Conservation (phyloP, 2,329 filamentous ascomycete genomes). For the Trichoderma citrinoviride region DNA sequence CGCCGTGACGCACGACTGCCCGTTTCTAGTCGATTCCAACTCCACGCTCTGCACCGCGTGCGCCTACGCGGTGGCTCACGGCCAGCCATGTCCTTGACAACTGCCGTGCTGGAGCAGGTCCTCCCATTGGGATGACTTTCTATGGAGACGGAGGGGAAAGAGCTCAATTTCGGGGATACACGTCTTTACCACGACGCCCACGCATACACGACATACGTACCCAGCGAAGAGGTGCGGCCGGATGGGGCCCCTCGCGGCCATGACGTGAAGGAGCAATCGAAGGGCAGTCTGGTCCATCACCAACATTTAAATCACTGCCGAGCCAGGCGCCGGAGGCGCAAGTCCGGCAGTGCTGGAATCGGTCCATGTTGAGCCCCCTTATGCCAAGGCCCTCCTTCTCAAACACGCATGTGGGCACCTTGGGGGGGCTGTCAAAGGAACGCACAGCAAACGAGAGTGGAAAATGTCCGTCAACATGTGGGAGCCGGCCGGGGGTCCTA, state of each 20-base stretch:
- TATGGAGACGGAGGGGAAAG: too few relatives aligned
- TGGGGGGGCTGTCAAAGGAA: neutral
- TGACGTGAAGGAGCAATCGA: neutral
- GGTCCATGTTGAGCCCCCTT: slow-evolving; percentile 2
- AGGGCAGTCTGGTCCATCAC: neutral
- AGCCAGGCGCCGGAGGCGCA: slow-evolving; percentile 5
- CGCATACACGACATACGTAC: too few relatives aligned
- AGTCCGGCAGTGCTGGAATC: neutral
- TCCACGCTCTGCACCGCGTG: slow-evolving; percentile 29
- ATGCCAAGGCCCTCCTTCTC: neutral
- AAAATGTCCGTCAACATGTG: neutral
- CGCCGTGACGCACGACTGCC: slow-evolving; percentile 29
- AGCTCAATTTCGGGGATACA: neutral
- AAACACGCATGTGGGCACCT: slow-evolving; percentile 12
- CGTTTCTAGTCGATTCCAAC: slow-evolving; percentile 32
- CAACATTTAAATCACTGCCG: slow-evolving; percentile 1
- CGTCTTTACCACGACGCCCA: neutral
- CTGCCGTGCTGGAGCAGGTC: neutral
- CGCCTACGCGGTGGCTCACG: slow-evolving; percentile 27
- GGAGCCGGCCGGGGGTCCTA: neutral
- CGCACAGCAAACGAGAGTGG: neutral
- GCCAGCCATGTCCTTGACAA: slow-evolving; percentile 28
- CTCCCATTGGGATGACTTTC: neutral
- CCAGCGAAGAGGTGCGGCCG: neutral
- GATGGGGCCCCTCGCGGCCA: neutral